Percentiles rank a stretch among this genome's conserved stretches.
phyloP scores from a whole-genome alignment of 192 early-diverging fungal genomes.

The Cetraspora pellucida region DNA sequence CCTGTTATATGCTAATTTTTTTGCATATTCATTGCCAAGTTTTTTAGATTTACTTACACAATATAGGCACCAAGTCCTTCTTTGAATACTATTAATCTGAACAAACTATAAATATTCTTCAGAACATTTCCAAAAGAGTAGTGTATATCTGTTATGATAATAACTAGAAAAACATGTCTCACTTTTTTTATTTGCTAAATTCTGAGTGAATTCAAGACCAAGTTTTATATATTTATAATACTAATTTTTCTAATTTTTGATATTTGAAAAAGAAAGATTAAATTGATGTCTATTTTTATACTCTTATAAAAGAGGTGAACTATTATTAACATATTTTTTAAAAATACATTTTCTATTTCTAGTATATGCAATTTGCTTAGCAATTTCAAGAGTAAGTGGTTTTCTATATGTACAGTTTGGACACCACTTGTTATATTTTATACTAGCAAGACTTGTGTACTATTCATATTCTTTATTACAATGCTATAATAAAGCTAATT shows the following conservation, averaged over 20 bases:
- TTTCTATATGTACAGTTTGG: constrained; percentile 15
- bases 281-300: constrained; percentile 23
- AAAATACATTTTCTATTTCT: constrained; percentile 7
- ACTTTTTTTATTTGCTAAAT: background rate
- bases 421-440: background rate
- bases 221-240: background rate
- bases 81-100: constrained; percentile 10
- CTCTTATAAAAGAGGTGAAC: constrained; percentile 17
- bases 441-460: constrained; percentile 8
- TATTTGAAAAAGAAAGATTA: background rate
- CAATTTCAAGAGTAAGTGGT: constrained; percentile 7
- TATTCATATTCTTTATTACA: constrained; percentile 13
- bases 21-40: no score
- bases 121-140: constrained; percentile 20
- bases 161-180: background rate
- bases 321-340: constrained; percentile 17
- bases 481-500: background rate
- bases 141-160: constrained; percentile 4
- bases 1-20: no score
- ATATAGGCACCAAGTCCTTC: constrained; percentile 25
- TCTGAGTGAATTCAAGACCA: constrained; percentile 8
- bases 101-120: background rate
- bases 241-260: background rate
- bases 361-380: background rate
- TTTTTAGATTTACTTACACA: no score